phyloP scores from a whole-genome alignment of 169 alveolate species.

The Plasmodium ovale region DNA sequence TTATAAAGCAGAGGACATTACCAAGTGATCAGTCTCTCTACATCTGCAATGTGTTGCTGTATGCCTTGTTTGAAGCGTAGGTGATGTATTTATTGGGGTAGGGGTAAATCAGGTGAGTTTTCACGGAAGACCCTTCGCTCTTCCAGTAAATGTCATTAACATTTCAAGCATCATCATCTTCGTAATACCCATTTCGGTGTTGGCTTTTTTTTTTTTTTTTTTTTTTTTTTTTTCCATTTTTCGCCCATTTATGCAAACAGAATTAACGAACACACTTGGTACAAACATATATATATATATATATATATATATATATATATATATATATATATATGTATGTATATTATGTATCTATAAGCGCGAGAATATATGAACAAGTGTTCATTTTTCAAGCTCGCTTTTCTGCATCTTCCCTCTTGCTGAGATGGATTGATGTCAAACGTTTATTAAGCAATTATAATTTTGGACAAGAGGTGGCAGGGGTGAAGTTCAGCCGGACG shows the following conservation, averaged over 20 bases:
- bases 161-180: too few relatives aligned
- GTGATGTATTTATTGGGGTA: too few relatives aligned
- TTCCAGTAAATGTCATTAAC: too few relatives aligned
- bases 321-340: neutral
- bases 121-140: too few relatives aligned
- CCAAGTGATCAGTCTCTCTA: slow-evolving; percentile 64
- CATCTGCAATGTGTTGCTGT: slow-evolving; percentile 63
- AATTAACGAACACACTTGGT: too few relatives aligned
- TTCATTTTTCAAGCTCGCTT: neutral
- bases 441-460: neutral
- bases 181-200: too few relatives aligned
- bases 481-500: too few relatives aligned
- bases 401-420: neutral
- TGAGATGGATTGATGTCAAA: neutral
- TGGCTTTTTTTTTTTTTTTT: too few relatives aligned
- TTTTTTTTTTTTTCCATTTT: neutral
- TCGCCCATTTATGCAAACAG: neutral
- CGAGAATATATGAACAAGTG: neutral
- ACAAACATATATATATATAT: neutral
- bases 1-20: slow-evolving; percentile 49
- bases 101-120: too few relatives aligned
- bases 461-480: too few relatives aligned
- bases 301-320: neutral
- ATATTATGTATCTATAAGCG: neutral
- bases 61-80: slow-evolving; percentile 74